These are phyloP conservation scores for Solanum hybrid DNA, from an alignment of 305 asterid species.

Conservation along the genomic window DNA sequence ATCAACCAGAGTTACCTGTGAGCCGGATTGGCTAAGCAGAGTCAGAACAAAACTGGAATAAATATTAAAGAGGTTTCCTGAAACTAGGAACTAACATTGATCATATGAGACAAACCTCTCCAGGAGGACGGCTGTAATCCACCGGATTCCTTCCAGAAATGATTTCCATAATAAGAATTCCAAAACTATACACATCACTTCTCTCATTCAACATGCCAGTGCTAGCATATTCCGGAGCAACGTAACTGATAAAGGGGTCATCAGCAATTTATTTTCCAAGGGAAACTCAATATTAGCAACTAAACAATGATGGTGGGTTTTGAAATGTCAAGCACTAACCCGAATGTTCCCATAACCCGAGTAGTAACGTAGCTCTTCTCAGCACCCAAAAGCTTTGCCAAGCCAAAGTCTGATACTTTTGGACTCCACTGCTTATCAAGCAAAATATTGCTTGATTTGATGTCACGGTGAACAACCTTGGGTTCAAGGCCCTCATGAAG, in stretches of 20 bases:
- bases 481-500: conserved; percentile 93
- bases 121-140: conserved; percentile 73
- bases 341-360: conserved; percentile 93
- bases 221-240: conserved; percentile 93
- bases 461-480: conserved; percentile 90
- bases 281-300: background rate
- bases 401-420: conserved; percentile 85
- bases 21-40: background rate
- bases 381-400: conserved; percentile 80
- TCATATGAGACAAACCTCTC: conserved; percentile 39
- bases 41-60: background rate
- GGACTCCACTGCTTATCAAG: conserved; percentile 69
- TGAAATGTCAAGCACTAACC: conserved; percentile 34
- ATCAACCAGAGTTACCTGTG: conserved; percentile 73
- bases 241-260: conserved; percentile 40
- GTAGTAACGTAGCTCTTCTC: conserved; percentile 77
- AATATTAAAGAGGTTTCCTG: background rate
- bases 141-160: conserved; percentile 75
- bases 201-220: conserved; percentile 89
- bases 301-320: background rate
- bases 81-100: background rate
- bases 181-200: conserved; percentile 90
- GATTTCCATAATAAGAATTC: conserved; percentile 81
- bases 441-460: conserved; percentile 84
- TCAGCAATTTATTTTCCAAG: background rate